These are phyloP conservation scores for Nigrospora osmanthi DNA, from an alignment of 2,329 filamentous ascomycete species.

Conservation along the genomic window DNA sequence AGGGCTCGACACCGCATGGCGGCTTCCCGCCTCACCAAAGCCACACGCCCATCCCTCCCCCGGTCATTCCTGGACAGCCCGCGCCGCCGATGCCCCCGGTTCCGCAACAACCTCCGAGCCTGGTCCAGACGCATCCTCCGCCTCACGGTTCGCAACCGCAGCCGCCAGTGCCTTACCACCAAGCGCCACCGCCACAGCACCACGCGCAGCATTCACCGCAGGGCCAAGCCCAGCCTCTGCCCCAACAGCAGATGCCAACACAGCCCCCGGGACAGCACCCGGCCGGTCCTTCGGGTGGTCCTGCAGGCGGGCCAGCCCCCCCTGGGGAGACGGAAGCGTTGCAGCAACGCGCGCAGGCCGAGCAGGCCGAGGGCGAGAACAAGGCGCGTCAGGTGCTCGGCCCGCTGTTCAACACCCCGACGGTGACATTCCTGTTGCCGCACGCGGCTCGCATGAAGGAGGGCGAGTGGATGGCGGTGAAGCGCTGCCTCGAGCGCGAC, in stretches of 20 bases:
- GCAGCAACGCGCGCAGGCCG: too few species aligned
- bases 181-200: slow-evolving; percentile 13
- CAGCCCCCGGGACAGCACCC: slow-evolving; percentile 14
- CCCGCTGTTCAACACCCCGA: slow-evolving; percentile 51
- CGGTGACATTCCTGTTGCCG: slow-evolving; percentile 61
- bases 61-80: slow-evolving; percentile 21
- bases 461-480: slow-evolving; percentile 69
- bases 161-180: slow-evolving; percentile 17
- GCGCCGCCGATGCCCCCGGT: slow-evolving; percentile 7
- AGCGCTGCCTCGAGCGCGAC: slow-evolving; percentile 58
- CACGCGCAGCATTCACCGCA: too few species aligned
- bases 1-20: slow-evolving; percentile 20
- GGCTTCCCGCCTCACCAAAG: slow-evolving; percentile 16
- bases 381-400: slow-evolving; percentile 59
- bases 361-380: slow-evolving; percentile 43
- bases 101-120: background rate
- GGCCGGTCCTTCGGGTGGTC: background rate
- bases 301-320: background rate
- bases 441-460: slow-evolving; percentile 61
- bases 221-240: slow-evolving; percentile 7
- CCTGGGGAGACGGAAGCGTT: slow-evolving; percentile 22
- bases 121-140: background rate
- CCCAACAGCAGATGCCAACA: slow-evolving; percentile 11
- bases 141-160: slow-evolving; percentile 1
- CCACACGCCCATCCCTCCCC: slow-evolving; percentile 22